Base-by-base conservation (phyloP, 108 stramenopile species). In the Nitzschia palea region DNA sequence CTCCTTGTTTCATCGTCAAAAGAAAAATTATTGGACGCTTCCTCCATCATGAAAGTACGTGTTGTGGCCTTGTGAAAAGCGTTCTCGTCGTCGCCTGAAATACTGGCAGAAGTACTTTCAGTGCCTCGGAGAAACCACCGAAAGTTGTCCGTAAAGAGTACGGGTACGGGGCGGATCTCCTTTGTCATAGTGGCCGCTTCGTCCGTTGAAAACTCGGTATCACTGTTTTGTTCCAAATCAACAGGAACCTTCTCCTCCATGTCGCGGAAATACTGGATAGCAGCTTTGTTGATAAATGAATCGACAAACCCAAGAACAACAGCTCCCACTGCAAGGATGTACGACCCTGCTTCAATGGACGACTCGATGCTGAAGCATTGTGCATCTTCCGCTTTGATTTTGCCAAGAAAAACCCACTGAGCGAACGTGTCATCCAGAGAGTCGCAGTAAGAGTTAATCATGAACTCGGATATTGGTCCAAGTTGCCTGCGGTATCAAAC, bases 301-400 rank as follows among this genome's bases (percentile, higher is more conserved):
- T 67, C 80, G 10, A 82, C 5, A n/a, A 85, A 30, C 26, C 71
- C 81, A 5, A 85, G 59, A 27, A 77, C 20, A 22, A 85, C 48
- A 4, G 84, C 77, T 36, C 76, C 86, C 8, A 66, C 62, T 4
- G 76, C 78, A 34, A 93, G 68, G 15, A 93, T n/a, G 62, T 68
- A 90, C 1, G 82, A 74, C 27, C 83, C 91, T 29, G 18, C 61
- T 54, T 86, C 79, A 26, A 90, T 82, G 28, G 57, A 54, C 0
- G 88, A 83, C 47, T 87, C 40, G 9, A 89, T 75, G 32, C 80
- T 71, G 60, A 90, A 93, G 57, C 88, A 90, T 56, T 90, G 88
- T 10, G 88, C 91, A 75, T 93, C 85, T 28, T 76, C 71, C 33
- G 61, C 68, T 25, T 79, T 71, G 32, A 93, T 34, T 22, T 90